phyloP scores from a whole-genome alignment of 1,284 basidiomycete genomes.

The Cutaneotrichosporon sp. region DNA sequence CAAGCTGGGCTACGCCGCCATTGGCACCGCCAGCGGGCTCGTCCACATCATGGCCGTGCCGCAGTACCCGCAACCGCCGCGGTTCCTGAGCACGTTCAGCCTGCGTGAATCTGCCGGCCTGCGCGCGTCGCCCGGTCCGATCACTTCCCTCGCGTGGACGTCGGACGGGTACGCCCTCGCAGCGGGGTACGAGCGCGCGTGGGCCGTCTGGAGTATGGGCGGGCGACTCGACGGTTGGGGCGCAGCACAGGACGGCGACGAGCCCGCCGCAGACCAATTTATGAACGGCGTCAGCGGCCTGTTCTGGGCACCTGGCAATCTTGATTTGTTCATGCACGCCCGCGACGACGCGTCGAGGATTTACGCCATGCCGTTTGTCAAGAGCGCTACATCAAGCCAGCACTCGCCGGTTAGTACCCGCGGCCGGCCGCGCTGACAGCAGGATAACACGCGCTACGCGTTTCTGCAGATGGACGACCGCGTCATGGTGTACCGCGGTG shows the following conservation, averaged over 20 bases:
- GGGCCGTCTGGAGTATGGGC: constrained; percentile 86
- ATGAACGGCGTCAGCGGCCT: constrained; percentile 59
- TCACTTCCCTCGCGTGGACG: constrained; percentile 78
- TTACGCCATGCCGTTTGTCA: constrained; percentile 85
- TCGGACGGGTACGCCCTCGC: constrained; percentile 95
- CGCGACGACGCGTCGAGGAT: constrained; percentile 38
- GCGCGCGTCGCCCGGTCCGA: constrained; percentile 57
- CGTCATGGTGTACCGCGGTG: constrained; percentile 89
- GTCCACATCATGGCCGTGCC: constrained; percentile 54
- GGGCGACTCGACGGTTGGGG: constrained; percentile 65
- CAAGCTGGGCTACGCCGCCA: constrained; percentile 76
- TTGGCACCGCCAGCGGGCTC: constrained; percentile 63
- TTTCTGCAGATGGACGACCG: constrained; percentile 94
- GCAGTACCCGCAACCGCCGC: constrained; percentile 23
- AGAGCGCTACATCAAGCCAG: constrained; percentile 86
- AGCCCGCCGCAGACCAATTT: constrained; percentile 62
- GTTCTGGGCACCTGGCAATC: constrained; percentile 89
- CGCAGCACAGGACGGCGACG: constrained; percentile 52
- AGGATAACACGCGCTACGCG: constrained; percentile 60
- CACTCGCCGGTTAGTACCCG: constrained; percentile 66
- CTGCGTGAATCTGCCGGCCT: constrained; percentile 41
- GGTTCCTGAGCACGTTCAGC: constrained; percentile 28
- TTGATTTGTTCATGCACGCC: constrained; percentile 70
- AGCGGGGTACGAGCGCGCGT: constrained; percentile 85
- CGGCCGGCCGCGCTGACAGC: constrained; percentile 87